These are phyloP conservation scores for Phytopythium ostracodes DNA, from an alignment of 352 stramenopile species.

Conservation along the genomic window DNA sequence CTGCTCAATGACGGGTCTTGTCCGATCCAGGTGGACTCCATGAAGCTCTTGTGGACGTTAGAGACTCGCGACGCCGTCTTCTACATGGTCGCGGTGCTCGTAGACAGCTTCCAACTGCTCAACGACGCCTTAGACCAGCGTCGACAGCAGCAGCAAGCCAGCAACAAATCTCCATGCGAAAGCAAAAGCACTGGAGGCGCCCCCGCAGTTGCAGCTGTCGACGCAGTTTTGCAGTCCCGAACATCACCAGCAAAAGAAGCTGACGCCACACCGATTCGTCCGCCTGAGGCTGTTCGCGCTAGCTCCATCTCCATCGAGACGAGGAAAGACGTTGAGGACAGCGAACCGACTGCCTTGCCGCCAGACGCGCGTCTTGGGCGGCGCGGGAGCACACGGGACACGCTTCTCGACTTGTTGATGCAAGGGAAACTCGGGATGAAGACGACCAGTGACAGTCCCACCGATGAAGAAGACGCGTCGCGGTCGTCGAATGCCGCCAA, in stretches of 20 bases:
- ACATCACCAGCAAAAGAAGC: not conserved
- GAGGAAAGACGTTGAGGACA: not conserved
- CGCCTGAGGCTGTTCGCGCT: not conserved
- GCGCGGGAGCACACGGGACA: slow-evolving; percentile 50
- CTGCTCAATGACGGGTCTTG: slow-evolving; percentile 64
- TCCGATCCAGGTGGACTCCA: slow-evolving; percentile 78
- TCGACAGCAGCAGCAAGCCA: slow-evolving; percentile 4
- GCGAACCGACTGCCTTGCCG: not conserved
- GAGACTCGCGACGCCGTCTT: slow-evolving; percentile 69
- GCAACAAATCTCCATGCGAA: not conserved
- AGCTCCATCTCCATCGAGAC: not conserved
- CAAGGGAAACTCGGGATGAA: slow-evolving; percentile 69
- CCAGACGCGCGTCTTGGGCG: slow-evolving; percentile 10
- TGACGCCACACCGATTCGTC: not conserved
- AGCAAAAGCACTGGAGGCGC: not conserved
- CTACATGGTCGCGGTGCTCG: slow-evolving; percentile 55
- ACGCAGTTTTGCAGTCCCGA: not conserved
- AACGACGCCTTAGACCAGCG: slow-evolving; percentile 25
- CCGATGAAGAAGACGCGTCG: slow-evolving; percentile 13
- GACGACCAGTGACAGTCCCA: slow-evolving; percentile 14
- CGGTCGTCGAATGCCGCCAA: slow-evolving; percentile 10
- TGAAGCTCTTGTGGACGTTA: slow-evolving; percentile 79
- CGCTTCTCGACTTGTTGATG: slow-evolving; percentile 63
- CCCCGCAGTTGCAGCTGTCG: not conserved
- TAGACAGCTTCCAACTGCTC: slow-evolving; percentile 49